Evolutionary conservation across 176 grass and related monocot species (phyloP).

Genomic region (Phoenix roebelenii): DNA sequence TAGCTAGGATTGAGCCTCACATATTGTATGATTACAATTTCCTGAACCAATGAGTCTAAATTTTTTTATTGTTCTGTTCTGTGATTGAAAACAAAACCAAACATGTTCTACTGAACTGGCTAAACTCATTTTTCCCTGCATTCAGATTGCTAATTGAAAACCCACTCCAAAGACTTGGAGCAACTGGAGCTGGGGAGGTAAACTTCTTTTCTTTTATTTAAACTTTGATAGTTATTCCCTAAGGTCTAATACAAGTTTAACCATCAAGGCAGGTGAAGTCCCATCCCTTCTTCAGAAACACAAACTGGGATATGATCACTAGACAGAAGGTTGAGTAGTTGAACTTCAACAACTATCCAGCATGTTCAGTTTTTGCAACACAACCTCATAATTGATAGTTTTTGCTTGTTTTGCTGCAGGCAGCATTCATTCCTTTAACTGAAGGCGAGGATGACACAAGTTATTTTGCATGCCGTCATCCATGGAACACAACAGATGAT

Average conservation of each 20-base stretch:
- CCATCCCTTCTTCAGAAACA: slow-evolving; percentile 82
- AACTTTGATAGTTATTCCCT: neutral
- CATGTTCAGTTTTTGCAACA: neutral
- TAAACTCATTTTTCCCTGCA: neutral
- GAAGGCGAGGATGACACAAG: slow-evolving; percentile 96
- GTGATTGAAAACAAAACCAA: too few species aligned
- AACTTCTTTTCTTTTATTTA: slow-evolving; percentile 23
- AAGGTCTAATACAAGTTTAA: slow-evolving; percentile 34
- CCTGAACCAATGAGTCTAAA: too few species aligned
- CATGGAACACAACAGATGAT: slow-evolving; percentile 48
- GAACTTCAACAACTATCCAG: neutral
- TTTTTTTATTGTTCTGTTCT: too few species aligned
- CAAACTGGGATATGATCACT: slow-evolving; percentile 92
- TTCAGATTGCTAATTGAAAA: slow-evolving; percentile 75
- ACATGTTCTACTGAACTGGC: too few species aligned
- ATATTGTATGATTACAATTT: too few species aligned
- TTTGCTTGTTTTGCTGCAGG: slow-evolving; percentile 28
- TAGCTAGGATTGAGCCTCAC: too few species aligned
- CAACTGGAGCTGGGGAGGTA: slow-evolving; percentile 93
- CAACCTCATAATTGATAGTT: neutral
- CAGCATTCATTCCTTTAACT: slow-evolving; percentile 65
- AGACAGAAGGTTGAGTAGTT: slow-evolving; percentile 56
- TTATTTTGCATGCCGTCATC: slow-evolving; percentile 76
- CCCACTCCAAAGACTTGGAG: slow-evolving; percentile 77
- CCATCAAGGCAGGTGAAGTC: slow-evolving; percentile 94